phyloP scores from a whole-genome alignment of 2,329 filamentous ascomycete genomes.

The Fusarium succisae region DNA sequence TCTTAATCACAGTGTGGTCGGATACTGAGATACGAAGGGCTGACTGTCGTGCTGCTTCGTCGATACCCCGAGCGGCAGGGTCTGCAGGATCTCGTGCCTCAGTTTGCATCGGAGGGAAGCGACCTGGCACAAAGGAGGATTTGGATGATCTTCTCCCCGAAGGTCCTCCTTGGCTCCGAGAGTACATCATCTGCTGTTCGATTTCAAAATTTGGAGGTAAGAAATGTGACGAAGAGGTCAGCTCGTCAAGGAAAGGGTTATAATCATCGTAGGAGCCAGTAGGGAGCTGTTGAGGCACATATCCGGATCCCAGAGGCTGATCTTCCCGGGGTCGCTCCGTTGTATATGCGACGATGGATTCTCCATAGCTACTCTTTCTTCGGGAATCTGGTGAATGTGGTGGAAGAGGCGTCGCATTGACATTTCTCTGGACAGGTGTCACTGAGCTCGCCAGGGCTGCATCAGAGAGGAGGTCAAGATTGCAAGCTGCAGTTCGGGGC shows the following conservation, averaged over 20 bases:
- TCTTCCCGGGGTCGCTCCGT: conserved; percentile 60
- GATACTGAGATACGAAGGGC: conserved; percentile 61
- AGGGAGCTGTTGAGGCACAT: conserved; percentile 42
- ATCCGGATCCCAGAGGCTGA: conserved; percentile 53
- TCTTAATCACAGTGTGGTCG: conserved; percentile 66
- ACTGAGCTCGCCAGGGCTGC: conserved; percentile 68
- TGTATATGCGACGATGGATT: conserved; percentile 55
- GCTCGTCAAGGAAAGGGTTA: conserved; percentile 68
- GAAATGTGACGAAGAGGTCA: conserved; percentile 63
- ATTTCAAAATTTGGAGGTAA: conserved; percentile 64
- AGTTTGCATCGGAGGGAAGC: conserved; percentile 63
- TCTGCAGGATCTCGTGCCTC: conserved; percentile 57
- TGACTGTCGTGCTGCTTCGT: conserved; percentile 47
- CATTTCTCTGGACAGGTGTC: conserved; percentile 61
- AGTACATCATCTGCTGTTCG: conserved; percentile 64
- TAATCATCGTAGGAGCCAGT: conserved; percentile 63
- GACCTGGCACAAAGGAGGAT: conserved; percentile 61
- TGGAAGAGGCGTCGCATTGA: conserved; percentile 55
- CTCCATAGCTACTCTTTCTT: conserved; percentile 59
- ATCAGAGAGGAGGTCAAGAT: conserved; percentile 67
- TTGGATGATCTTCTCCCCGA: conserved; percentile 56
- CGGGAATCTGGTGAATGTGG: conserved; percentile 53
- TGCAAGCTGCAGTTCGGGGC: conserved; percentile 60
- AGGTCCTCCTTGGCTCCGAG: conserved; percentile 53
- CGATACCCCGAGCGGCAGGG: conserved; percentile 35